These are phyloP conservation scores for Anthostomella pinea DNA, from an alignment of 2,329 filamentous ascomycete genomes.

Conservation along the genomic window DNA sequence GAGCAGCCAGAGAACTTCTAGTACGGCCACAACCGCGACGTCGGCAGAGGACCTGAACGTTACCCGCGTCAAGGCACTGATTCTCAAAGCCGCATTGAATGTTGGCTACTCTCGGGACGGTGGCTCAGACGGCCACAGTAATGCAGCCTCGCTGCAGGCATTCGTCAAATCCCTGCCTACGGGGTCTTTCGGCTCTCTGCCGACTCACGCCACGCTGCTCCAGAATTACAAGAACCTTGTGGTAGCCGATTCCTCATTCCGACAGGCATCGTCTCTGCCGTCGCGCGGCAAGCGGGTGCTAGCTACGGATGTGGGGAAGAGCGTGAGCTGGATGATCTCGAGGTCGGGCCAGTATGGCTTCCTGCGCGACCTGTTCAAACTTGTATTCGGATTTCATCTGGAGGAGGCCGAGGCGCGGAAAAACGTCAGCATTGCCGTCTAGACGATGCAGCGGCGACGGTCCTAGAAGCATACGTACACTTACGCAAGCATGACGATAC, in stretches of 20 bases:
- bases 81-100: constrained; percentile 83
- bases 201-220: constrained; percentile 69
- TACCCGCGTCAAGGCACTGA: constrained; percentile 71
- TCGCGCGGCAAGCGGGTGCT: constrained; percentile 56
- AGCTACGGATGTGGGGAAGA: constrained; percentile 75
- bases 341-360: constrained; percentile 72
- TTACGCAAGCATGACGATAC: no score
- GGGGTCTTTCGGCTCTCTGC: constrained; percentile 72
- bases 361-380: constrained; percentile 74
- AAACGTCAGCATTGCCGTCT: constrained; percentile 59
- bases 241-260: constrained; percentile 67
- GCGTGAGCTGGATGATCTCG: constrained; percentile 71
- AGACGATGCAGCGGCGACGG: constrained; percentile 9
- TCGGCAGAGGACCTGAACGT: constrained; percentile 73
- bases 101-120: constrained; percentile 69
- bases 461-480: no score
- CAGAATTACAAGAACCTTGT: constrained; percentile 80
- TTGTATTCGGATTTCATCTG: constrained; percentile 80
- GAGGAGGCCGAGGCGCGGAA: constrained; percentile 73
- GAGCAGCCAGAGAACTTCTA: constrained; percentile 61
- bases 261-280: constrained; percentile 52
- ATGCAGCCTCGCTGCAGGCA: constrained; percentile 58
- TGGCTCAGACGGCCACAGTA: constrained; percentile 38
- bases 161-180: constrained; percentile 75
- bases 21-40: constrained; percentile 69